These are phyloP conservation scores for Trichocomaceae sp. DNA, from an alignment of 2,329 filamentous ascomycete species.

Conservation along the genomic window DNA sequence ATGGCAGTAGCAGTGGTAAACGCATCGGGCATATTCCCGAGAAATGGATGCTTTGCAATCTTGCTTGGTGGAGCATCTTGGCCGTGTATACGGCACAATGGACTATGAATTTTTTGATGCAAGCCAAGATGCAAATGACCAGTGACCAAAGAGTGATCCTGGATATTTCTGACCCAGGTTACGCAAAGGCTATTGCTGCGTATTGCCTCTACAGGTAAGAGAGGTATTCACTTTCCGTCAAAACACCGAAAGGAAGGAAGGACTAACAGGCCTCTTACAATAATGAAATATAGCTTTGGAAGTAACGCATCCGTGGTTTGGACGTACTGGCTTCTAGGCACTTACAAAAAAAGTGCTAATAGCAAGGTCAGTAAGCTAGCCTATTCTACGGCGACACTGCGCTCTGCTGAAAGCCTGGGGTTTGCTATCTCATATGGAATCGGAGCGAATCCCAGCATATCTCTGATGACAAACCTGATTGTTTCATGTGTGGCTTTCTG, in stretches of 20 bases:
- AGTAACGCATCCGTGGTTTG: too few relatives aligned
- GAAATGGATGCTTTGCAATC: too few relatives aligned
- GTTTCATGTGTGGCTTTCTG: not conserved
- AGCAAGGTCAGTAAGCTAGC: not conserved
- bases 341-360: too few relatives aligned
- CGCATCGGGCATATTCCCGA: too few relatives aligned
- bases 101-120: not conserved
- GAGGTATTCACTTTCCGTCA: not conserved
- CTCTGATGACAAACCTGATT: not conserved
- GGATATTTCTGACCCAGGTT: not conserved
- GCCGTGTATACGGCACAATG: not conserved
- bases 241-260: too few relatives aligned
- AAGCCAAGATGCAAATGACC: not conserved
- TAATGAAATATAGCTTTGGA: too few relatives aligned
- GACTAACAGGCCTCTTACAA: too few relatives aligned
- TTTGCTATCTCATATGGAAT: slow-evolving; percentile 2
- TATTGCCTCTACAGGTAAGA: slow-evolving; percentile 4
- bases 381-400: not conserved
- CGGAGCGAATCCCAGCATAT: not conserved
- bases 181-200: not conserved
- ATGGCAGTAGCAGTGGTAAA: too few relatives aligned
- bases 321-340: slow-evolving; percentile 1
- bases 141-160: too few relatives aligned
- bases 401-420: not conserved
- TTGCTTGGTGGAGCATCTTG: not conserved